Evolutionary conservation across 805 yeast species (phyloP).

Genomic region (Kluyveromyces dobzhanskii): DNA sequence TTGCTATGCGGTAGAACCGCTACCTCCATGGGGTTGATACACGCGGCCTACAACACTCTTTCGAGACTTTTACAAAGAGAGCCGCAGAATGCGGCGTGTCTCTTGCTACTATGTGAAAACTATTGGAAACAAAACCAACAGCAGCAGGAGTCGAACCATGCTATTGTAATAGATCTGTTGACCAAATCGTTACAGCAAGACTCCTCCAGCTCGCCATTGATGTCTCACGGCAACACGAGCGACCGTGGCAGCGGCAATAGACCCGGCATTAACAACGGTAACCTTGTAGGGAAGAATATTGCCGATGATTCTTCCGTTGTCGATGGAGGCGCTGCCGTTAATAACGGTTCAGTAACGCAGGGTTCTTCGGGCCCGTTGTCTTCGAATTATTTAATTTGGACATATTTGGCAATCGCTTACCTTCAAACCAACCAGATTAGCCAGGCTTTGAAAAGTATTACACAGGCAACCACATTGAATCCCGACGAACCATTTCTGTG

Average conservation of each 20-base stretch:
- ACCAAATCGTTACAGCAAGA: conserved; percentile 4
- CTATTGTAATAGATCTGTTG: conserved; percentile 4
- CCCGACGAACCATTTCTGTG: conserved; percentile 5
- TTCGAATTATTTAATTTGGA: conserved; percentile 3
- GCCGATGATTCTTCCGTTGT: not conserved
- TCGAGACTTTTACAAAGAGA: conserved; percentile 2
- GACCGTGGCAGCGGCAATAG: not conserved
- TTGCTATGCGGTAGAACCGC: conserved; percentile 4
- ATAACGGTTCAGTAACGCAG: not conserved
- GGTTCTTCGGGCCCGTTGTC: not conserved
- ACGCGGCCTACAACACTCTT: conserved; percentile 1
- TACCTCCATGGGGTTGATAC: conserved; percentile 4
- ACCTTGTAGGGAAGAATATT: not conserved
- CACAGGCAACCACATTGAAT: conserved; percentile 4
- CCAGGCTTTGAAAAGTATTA: conserved; percentile 3
- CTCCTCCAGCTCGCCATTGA: not conserved
- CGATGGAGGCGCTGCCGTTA: not conserved
- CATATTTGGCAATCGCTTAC: conserved; percentile 3
- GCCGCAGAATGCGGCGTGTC: conserved; percentile 3
- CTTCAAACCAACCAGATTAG: conserved; percentile 4
- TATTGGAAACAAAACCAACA: conserved; percentile 3
- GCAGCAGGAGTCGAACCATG: conserved; percentile 4
- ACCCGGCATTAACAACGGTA: not conserved
- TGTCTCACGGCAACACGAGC: not conserved
- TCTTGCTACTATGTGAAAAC: conserved; percentile 2